A percentile compares a stretch with the other conserved stretches of the same genome.
Conservation (phyloP, 2,329 filamentous ascomycete genomes). For the Fusarium sp. region DNA sequence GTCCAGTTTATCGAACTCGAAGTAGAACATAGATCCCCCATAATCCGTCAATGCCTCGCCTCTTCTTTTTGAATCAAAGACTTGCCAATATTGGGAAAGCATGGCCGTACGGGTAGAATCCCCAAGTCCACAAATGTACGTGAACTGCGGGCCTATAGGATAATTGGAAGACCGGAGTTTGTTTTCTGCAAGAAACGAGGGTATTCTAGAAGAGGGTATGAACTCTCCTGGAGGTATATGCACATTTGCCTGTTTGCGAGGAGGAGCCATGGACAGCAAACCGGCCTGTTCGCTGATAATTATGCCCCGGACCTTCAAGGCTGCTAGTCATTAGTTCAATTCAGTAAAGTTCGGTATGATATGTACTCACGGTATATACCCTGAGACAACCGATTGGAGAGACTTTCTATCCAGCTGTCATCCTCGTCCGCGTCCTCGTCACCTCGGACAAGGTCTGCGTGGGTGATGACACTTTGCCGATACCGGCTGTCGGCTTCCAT, state of each 20-base stretch:
- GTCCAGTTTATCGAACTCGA: neutral
- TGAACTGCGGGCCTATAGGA: neutral
- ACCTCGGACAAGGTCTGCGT: neutral
- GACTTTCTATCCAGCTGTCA: neutral
- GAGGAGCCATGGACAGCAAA: neutral
- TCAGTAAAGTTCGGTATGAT: too few species aligned
- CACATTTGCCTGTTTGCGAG: neutral
- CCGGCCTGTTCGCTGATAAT: neutral
- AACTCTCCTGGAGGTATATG: neutral
- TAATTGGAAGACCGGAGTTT: neutral
- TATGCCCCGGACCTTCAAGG: fast-evolving
- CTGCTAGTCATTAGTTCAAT: too few species aligned
- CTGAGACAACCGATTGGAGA: neutral
- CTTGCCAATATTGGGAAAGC: neutral
- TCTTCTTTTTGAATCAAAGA: neutral
- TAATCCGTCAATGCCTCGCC: neutral
- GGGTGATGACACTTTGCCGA: neutral
- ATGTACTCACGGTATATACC: neutral
- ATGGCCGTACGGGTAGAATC: neutral
- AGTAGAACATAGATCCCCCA: neutral
- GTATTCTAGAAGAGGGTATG: neutral
- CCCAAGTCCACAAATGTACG: neutral
- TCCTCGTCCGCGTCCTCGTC: neutral
- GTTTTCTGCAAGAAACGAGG: neutral
- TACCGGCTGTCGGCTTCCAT: neutral